A percentile compares a stretch with the other conserved stretches of the same genome.
phyloP scores from a whole-genome alignment of 2,329 filamentous ascomycete species.

The Eurotiales sp. region DNA sequence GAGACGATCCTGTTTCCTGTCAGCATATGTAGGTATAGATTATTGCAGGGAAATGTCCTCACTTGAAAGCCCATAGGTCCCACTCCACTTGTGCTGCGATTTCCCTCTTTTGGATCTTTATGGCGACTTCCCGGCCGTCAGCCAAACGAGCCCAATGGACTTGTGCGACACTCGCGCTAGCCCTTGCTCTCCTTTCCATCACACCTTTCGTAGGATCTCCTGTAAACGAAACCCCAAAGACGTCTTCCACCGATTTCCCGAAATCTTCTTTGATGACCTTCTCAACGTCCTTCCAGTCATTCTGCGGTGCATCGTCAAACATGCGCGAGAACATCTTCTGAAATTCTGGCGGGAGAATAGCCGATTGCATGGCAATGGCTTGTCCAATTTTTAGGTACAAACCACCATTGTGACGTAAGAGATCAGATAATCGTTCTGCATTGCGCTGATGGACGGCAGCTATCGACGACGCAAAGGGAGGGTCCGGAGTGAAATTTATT shows the following conservation, averaged over 20 bases:
- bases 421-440: constrained; percentile 74
- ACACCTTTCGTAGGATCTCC: constrained; percentile 61
- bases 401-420: constrained; percentile 83
- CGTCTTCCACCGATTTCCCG: constrained; percentile 76
- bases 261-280: constrained; percentile 85
- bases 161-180: constrained; percentile 87
- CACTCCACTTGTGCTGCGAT: constrained; percentile 86
- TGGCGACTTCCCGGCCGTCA: constrained; percentile 86
- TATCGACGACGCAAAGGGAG: constrained; percentile 68
- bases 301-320: constrained; percentile 97
- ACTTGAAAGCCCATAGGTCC: constrained; percentile 96
- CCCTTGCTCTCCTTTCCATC: constrained; percentile 68
- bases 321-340: constrained; percentile 93
- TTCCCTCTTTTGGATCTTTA: constrained; percentile 96
- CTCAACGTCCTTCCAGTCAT: constrained; percentile 80
- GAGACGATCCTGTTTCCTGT: constrained; percentile 59
- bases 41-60: neutral
- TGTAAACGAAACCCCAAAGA: constrained; percentile 83
- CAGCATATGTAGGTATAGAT: constrained; percentile 15
- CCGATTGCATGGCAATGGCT: constrained; percentile 97
- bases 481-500: constrained; percentile 83
- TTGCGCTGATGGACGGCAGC: constrained; percentile 77
- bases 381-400: constrained; percentile 97
- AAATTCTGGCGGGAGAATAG: constrained; percentile 87
- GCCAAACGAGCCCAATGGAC: constrained; percentile 87